These are phyloP conservation scores for Ceratobasidium sp. DNA, from an alignment of 1,284 basidiomycete genomes.

Conservation along the genomic window DNA sequence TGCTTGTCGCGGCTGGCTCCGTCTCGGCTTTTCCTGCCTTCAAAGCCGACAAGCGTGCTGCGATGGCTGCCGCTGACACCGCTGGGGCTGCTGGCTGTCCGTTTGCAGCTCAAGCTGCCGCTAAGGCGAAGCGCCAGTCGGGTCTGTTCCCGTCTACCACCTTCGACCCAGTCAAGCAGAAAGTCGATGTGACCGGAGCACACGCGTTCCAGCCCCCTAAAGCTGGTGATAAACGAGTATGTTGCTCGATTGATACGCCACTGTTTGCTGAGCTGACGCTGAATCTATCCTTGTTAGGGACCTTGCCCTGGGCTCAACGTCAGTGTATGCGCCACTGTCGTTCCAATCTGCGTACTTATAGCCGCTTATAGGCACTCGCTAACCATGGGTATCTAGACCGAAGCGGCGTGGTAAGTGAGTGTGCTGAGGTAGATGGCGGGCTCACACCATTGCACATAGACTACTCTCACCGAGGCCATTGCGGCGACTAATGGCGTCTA, in stretches of 20 bases:
- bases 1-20: constrained; percentile 2
- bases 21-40: constrained; percentile 18
- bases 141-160: not conserved
- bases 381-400: constrained; percentile 27
- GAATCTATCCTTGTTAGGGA: constrained; percentile 4
- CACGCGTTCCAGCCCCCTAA: constrained; percentile 35
- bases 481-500: not conserved
- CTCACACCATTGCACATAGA: not conserved
- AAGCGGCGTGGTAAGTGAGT: constrained; percentile 13
- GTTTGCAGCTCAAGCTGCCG: not conserved
- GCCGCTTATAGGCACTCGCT: not conserved
- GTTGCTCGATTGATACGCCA: not conserved
- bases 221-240: constrained; percentile 21
- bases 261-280: not conserved
- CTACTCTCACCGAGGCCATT: not conserved
- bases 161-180: constrained; percentile 34
- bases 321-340: too few species aligned
- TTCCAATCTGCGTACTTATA: not conserved
- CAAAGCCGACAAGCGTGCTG: constrained; percentile 8
- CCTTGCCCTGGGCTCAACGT: constrained; percentile 35
- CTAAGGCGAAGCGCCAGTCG: constrained; percentile 21
- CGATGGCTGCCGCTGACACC: not conserved
- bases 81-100: constrained; percentile 5
- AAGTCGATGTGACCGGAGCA: constrained; percentile 13
- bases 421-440: not conserved